Evolutionary conservation across 257 asterid genomes (phyloP), one percentile per base, ranked within the genome.

Genomic region (Plantago ovata): DNA sequence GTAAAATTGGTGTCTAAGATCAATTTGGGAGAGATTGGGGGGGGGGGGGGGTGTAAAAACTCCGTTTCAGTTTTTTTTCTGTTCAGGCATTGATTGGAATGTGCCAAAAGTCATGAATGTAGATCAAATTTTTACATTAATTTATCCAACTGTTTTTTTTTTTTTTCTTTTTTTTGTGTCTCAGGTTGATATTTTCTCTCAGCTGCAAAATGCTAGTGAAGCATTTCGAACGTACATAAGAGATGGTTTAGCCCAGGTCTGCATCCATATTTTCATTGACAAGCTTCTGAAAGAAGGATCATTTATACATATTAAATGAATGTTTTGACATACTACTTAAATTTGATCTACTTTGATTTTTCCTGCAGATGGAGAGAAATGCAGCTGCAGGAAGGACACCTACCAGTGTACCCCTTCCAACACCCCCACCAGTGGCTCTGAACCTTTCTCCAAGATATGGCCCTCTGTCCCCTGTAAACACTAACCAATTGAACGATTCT

Each of bases 301-400:
- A 18, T 1, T n/a, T 10, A 20, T 36, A 12, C 56, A 50, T 11
- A 50, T 13, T 55, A 8, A 15, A 44, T 28, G 48, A 36, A n/a
- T 48, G 48, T 18, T 8, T 16, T 10, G 19, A 15, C 3, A 51
- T 15, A 33, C 18, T 38, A 28, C 38, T 38, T 24, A 11, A 14
- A 55, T 44, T 58, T 22, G 28, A 65, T 50, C 49, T n/a, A 23
- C 10, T 58, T 56, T 60, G n/a, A 21, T 68, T 66, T 45, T 38
- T 66, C 16, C 60, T 73, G 75, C 93, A 93, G 99, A 93, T 89
- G 99, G 99, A 93, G 83, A 89, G 78, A 79, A 89, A 84, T 75
- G 89, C 97, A 0, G 99, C 97, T 3, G 95, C 99, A 8, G 99
- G 99, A 65, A 78, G 93, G 81, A 93, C 97, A 3, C 97, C 96